Conservation (phyloP, 2,329 filamentous ascomycete species). For the Tolypocladium cylindrosporum region DNA sequence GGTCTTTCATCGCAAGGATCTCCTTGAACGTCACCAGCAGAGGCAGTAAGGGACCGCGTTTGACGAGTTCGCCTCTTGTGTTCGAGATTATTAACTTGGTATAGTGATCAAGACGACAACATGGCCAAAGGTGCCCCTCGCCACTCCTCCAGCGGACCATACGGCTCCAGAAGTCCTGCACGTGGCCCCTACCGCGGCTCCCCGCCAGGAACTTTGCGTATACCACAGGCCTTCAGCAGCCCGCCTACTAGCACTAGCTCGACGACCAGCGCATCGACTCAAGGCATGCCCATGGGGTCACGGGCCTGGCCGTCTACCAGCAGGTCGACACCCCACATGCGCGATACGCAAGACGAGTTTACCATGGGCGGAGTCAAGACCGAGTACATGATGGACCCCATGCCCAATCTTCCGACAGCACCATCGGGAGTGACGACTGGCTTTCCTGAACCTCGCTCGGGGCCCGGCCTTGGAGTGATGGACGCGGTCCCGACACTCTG, state of each 20-base stretch:
- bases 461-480: slow-evolving; percentile 12
- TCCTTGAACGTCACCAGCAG: slow-evolving; percentile 46
- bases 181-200: slow-evolving; percentile 6
- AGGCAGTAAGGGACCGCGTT: slow-evolving; percentile 20
- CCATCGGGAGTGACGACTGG: slow-evolving; percentile 6
- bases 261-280: slow-evolving; percentile 4
- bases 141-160: slow-evolving; percentile 5
- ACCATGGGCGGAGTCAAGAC: slow-evolving; percentile 8
- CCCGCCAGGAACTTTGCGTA: slow-evolving; percentile 9
- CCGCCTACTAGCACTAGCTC: slow-evolving; percentile 4
- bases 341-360: slow-evolving; percentile 10
- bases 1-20: slow-evolving; percentile 47
- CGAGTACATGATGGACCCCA: slow-evolving; percentile 13
- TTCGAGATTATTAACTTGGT: background rate
- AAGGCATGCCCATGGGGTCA: slow-evolving; percentile 6
- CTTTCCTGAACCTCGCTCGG: slow-evolving; percentile 12
- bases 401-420: slow-evolving; percentile 8
- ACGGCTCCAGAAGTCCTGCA: slow-evolving; percentile 8
- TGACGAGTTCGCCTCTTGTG: background rate
- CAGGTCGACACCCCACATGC: slow-evolving; percentile 6
- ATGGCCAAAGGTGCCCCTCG: background rate
- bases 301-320: slow-evolving; percentile 12
- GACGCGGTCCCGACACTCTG: slow-evolving; percentile 8
- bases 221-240: slow-evolving; percentile 8
- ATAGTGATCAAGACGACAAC: slow-evolving; percentile 5